Conservation (phyloP, 1,139 yeast genomes). For the Chernovozyma sophiae-reginae region DNA sequence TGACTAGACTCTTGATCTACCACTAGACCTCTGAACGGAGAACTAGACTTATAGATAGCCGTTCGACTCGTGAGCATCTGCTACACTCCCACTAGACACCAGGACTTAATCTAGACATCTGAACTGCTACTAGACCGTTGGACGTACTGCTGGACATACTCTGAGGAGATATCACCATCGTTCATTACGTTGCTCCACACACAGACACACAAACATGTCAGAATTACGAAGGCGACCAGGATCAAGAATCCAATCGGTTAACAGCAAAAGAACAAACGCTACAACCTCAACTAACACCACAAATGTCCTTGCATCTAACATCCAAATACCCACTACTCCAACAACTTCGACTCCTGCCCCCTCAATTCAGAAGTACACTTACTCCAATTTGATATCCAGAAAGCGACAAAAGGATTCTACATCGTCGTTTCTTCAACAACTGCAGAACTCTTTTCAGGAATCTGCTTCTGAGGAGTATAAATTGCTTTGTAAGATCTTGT, state of each 20-base stretch:
- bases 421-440: not conserved
- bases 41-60: too few species aligned
- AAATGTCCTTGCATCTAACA: not conserved
- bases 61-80: too few species aligned
- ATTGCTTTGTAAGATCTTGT: slow-evolving; percentile 30
- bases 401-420: slow-evolving; percentile 3
- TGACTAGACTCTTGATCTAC: too few species aligned
- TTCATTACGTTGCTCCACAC: too few species aligned
- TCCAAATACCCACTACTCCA: slow-evolving; percentile 3
- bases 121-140: too few species aligned
- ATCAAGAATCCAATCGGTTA: not conserved
- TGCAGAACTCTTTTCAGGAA: not conserved
- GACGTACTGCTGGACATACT: too few species aligned
- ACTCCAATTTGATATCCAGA: not conserved
- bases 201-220: too few species aligned
- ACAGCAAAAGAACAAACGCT: not conserved
- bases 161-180: too few species aligned
- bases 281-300: not conserved
- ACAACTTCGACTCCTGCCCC: slow-evolving; percentile 4
- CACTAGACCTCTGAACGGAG: too few species aligned
- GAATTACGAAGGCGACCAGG: not conserved
- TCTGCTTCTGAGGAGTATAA: slow-evolving; percentile 13
- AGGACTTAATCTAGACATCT: too few species aligned
- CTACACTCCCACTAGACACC: too few species aligned
- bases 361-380: not conserved